phyloP scores from a whole-genome alignment of 768 basidiomycete species.

The Fibroporia radiculosa region DNA sequence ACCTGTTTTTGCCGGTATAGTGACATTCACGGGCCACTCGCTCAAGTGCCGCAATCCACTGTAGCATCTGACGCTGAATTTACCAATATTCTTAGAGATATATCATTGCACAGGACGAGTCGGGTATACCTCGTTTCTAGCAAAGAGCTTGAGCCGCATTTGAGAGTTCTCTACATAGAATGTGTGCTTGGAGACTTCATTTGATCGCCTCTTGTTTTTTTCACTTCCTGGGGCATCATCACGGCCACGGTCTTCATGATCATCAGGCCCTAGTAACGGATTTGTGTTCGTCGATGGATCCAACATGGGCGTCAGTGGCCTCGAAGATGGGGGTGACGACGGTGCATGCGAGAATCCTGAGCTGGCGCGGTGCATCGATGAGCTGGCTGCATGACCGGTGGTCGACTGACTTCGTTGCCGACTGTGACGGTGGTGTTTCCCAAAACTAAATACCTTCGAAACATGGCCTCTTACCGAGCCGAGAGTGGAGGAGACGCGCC shows the following conservation, averaged over 20 bases:
- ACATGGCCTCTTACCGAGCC: slow-evolving; percentile 42
- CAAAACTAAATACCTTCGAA: slow-evolving; percentile 35
- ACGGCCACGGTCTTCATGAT: slow-evolving; percentile 24
- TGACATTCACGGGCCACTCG: slow-evolving; percentile 68
- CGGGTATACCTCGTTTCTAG: slow-evolving; percentile 67
- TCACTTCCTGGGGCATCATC: slow-evolving; percentile 19
- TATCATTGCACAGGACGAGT: neutral
- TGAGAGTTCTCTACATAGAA: slow-evolving; percentile 93
- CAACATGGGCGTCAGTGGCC: slow-evolving; percentile 49
- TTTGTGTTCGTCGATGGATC: slow-evolving; percentile 77
- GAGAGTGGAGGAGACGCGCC: slow-evolving; percentile 30
- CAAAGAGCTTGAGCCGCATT: slow-evolving; percentile 76
- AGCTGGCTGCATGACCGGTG: slow-evolving; percentile 14
- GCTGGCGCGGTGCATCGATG: neutral
- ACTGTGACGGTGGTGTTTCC: slow-evolving; percentile 3
- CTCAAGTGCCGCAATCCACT: slow-evolving; percentile 92
- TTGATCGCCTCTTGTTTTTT: slow-evolving; percentile 31
- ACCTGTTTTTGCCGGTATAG: slow-evolving; percentile 77
- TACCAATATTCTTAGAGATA: too few relatives aligned
- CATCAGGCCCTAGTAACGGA: slow-evolving; percentile 33
- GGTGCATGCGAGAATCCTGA: slow-evolving; percentile 27
- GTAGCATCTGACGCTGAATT: slow-evolving; percentile 83
- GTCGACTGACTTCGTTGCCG: neutral
- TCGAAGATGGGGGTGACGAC: slow-evolving; percentile 24
- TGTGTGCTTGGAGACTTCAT: slow-evolving; percentile 84